Evolutionary conservation across 2,329 filamentous ascomycete species (phyloP), one percentile per base, ranked within the genome.

Genomic region (Trichoderma sp.): DNA sequence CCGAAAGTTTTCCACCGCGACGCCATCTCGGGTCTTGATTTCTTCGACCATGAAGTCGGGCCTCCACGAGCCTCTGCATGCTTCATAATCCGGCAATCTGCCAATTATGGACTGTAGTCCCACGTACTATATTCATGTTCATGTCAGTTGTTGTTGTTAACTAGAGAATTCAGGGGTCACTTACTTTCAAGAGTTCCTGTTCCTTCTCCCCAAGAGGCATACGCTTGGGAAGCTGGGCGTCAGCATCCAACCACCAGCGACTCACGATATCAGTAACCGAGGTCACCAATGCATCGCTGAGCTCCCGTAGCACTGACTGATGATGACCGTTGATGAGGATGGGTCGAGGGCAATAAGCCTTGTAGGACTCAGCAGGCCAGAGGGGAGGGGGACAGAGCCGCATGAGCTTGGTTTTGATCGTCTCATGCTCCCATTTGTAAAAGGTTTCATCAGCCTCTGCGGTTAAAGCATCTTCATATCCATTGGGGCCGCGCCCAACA

Each of bases 31-130:
- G 3, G 39, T 69, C 1, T 68, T 36, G 17, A 76, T 61, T 3
- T 80, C 74, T 30, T 81, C 80, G 1, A 84, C 76, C 1, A 84
- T 72, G 62, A 83, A 83, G 61, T 83, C 81, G 8, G 82, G 82
- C 17, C 82, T 76, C 79, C 81, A 83, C 1, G 80, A 82, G 3
- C 80, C 81, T 36, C 72, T 67, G 59, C 76, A 73, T 3, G 73
- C 62, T 2, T 69, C 55, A 65, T 77, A 80, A 6, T 55, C 64
- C 6, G 70, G 72, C 8, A 80, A 6, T 4, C 73, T 78, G 3
- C 78, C 77, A 3, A n/a, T 15, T 4, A 7, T 23, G 1, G 78
- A 78, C 43, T 81, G 78, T 0, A 32, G 17, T 1, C 81, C 76
- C 0, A 81, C 61, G 77, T 77, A 80, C 79, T 81, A n/a, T 15